Percentiles rank a stretch among this genome's conserved stretches.
These are phyloP conservation scores for Pyrus bretschneideri DNA, from an alignment of 306 rosid genomes.

Conservation along the genomic window DNA sequence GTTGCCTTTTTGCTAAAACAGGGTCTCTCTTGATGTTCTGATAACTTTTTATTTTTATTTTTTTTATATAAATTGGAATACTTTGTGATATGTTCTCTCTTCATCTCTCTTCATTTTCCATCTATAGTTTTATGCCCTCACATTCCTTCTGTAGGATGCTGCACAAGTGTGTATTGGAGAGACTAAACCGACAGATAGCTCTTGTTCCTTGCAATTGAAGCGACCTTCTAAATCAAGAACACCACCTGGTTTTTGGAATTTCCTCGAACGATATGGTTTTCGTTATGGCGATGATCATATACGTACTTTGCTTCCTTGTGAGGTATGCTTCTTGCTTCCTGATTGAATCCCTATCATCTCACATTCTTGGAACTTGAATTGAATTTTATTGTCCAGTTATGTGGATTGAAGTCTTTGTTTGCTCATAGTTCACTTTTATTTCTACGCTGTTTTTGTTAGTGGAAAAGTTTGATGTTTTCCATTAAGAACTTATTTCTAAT, in stretches of 20 bases:
- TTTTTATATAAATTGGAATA: neutral
- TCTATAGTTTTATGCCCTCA: neutral
- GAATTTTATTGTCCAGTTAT: neutral
- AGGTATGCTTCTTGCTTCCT: slow-evolving; percentile 52
- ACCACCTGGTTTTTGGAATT: slow-evolving; percentile 52
- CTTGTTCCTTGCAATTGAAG: slow-evolving; percentile 51
- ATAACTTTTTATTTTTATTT: neutral
- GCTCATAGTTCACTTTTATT: neutral
- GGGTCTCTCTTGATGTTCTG: neutral
- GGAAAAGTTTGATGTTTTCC: neutral
- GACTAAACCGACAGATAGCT: slow-evolving; percentile 64
- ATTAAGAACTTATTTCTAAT: neutral
- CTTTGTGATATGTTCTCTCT: too few species aligned
- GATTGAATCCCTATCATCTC: slow-evolving; percentile 3
- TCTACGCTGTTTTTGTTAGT: neutral
- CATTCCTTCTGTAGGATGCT: slow-evolving; percentile 40
- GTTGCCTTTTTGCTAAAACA: neutral
- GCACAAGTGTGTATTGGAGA: slow-evolving; percentile 65
- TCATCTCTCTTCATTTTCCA: neutral
- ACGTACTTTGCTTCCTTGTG: slow-evolving; percentile 85
- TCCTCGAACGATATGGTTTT: slow-evolving; percentile 69
- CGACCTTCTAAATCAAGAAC: slow-evolving; percentile 39
- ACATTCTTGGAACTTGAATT: neutral
- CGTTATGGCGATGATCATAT: slow-evolving; percentile 49
- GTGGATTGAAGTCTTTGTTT: neutral